phyloP scores from a whole-genome alignment of 768 basidiomycete species.

The Auriscalpium microsporum region DNA sequence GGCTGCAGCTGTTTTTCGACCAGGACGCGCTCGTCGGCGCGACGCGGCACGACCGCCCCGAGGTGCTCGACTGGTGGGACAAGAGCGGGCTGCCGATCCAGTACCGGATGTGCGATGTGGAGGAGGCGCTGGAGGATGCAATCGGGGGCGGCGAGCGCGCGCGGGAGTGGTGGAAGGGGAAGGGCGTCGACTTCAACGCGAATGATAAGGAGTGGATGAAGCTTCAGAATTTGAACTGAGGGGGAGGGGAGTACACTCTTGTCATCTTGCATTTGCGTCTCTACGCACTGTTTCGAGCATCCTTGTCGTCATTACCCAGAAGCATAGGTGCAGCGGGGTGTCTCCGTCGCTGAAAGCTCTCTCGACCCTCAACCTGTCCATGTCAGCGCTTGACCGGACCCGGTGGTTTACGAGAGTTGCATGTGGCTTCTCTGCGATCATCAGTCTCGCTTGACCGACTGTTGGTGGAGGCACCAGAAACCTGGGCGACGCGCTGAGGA shows the following conservation, averaged over 20 bases:
- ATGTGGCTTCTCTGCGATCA: no score
- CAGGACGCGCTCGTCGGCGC: conserved; percentile 73
- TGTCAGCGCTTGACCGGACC: no score
- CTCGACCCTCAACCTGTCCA: no score
- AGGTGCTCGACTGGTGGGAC: conserved; percentile 87
- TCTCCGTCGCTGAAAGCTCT: no score
- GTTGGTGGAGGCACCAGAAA: no score
- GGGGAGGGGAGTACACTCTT: background rate
- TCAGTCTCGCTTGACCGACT: no score
- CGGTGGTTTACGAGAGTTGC: no score
- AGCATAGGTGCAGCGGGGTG: no score
- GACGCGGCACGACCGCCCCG: conserved; percentile 72
- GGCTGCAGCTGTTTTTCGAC: conserved; percentile 71
- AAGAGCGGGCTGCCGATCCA: conserved; percentile 69
- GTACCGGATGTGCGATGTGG: conserved; percentile 87
- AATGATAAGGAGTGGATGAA: conserved; percentile 88
- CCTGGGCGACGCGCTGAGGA: no score
- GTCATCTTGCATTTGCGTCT: background rate
- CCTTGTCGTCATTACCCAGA: no score
- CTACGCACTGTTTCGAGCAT: no score
- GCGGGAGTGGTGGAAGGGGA: conserved; percentile 71
- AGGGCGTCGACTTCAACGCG: conserved; percentile 77
- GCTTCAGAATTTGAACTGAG: conserved; percentile 61
- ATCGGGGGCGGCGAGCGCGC: conserved; percentile 72
- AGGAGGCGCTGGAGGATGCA: conserved; percentile 84